These are phyloP conservation scores for Fusarium verrucosum DNA, from an alignment of 2,329 filamentous ascomycete species.

Conservation along the genomic window DNA sequence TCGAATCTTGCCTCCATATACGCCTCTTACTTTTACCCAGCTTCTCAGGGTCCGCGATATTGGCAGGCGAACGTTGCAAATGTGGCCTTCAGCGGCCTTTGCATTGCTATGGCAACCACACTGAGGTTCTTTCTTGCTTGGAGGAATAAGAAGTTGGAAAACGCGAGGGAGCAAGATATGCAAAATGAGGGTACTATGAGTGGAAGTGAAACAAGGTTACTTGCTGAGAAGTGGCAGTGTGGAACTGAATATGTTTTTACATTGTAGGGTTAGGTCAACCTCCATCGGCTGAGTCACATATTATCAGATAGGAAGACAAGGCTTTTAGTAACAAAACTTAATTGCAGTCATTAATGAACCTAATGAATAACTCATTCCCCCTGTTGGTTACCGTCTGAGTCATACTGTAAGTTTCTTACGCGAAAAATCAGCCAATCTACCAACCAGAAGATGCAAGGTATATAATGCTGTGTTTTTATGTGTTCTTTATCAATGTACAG, in stretches of 20 bases:
- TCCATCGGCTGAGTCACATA: no score
- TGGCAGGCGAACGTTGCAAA: constrained; percentile 10
- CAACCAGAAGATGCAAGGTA: no score
- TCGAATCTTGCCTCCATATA: constrained; percentile 9
- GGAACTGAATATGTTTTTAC: constrained; percentile 7
- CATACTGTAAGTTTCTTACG: no score
- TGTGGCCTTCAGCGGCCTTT: constrained; percentile 9
- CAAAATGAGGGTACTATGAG: background rate
- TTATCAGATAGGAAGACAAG: no score
- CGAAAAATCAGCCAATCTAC: no score
- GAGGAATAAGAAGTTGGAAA: constrained; percentile 4
- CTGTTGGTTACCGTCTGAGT: no score
- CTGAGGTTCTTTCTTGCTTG: background rate
- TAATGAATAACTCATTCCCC: no score
- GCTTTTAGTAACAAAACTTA: no score
- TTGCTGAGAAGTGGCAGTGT: constrained; percentile 13
- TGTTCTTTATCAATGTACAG: no score
- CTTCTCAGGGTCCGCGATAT: background rate
- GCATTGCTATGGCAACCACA: constrained; percentile 10
- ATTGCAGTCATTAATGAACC: no score
- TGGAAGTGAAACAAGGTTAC: background rate
- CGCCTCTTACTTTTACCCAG: constrained; percentile 8
- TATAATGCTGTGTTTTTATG: no score
- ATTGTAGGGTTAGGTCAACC: no score
- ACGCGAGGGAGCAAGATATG: constrained; percentile 7